Base-by-base conservation (phyloP, 2,329 filamentous ascomycete genomes). In the Diaporthe caulivora region DNA sequence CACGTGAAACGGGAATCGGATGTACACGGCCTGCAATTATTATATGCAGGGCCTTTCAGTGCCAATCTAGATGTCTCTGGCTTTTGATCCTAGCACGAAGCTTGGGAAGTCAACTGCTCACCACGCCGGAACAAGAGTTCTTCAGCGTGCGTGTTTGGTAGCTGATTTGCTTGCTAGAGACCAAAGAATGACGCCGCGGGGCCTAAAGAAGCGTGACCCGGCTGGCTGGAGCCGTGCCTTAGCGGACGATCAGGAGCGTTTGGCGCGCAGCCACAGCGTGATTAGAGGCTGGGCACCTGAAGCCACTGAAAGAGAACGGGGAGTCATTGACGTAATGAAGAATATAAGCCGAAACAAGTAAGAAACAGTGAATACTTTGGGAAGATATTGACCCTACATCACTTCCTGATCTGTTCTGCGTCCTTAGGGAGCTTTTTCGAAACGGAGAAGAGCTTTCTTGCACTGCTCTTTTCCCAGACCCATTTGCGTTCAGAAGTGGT, bases 301-400 rank as follows among this genome's bases (percentile, higher is more conserved):
- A 51, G 44, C 24, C 24, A 8, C 58, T 2, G 21, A 7, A 11
- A 5, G 11, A 24, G 18, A 37, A 11, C 7, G 3, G 10, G 29
- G 44, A 65, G 62, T 65, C 62, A 65, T 65, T 65, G 62, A 65
- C 62, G 62, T 65, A 65, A 65, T 26, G 8, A 18, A 51, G 37
- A 2, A 24, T 44, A 11, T 15, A 1, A 24, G 29, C 44, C 26
- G 26, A 26, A 49, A 65, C 29, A 13, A 4, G 24, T 26, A 6
- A 49, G 42, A 37, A 37, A 65, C 44, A 24, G n/a, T 24, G 21
- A 31, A 31, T 31, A 31, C 17, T 21, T 6, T 26, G 49, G 2
- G n/a, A 29, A 44, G 6, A 9, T 18, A 40, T 40, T 55, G 17
- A 47, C 18, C 11, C 18, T 29, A 8, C 13, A 9, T 31, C 5